Percentiles rank a stretch among this genome's conserved stretches.
phyloP scores from a whole-genome alignment of 768 basidiomycete genomes.

The Rhodotorula babjevae region DNA sequence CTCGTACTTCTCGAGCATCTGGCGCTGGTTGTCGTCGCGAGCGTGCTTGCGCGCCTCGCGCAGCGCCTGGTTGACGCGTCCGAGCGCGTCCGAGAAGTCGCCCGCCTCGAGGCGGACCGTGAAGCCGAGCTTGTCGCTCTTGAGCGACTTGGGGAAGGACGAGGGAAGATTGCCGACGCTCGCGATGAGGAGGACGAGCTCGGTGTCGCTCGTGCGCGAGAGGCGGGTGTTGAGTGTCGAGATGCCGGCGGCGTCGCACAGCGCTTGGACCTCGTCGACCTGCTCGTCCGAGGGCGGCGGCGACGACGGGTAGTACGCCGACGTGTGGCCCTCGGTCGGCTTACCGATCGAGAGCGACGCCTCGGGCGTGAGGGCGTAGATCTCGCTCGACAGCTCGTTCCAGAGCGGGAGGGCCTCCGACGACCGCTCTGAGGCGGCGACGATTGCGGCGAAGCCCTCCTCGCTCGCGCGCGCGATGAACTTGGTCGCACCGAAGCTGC shows the following conservation, averaged over 20 bases:
- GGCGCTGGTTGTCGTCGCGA: slow-evolving; percentile 65
- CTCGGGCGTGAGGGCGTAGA: slow-evolving; percentile 66
- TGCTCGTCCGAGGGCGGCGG: slow-evolving; percentile 64
- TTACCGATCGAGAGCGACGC: slow-evolving; percentile 71
- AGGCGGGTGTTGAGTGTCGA: slow-evolving; percentile 79
- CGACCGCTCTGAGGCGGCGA: slow-evolving; percentile 60
- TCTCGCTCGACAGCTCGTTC: slow-evolving; percentile 68
- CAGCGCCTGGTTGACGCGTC: slow-evolving; percentile 57
- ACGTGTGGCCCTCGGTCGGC: slow-evolving; percentile 63
- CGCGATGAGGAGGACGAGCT: slow-evolving; percentile 70
- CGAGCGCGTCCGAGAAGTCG: slow-evolving; percentile 62
- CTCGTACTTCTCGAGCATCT: slow-evolving; percentile 73
- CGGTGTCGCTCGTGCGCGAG: slow-evolving; percentile 59
- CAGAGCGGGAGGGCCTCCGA: slow-evolving; percentile 59
- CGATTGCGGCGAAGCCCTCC: slow-evolving; percentile 61
- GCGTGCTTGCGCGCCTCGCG: slow-evolving; percentile 62
- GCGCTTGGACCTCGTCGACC: slow-evolving; percentile 67
- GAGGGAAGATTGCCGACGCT: slow-evolving; percentile 52
- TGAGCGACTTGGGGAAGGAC: slow-evolving; percentile 34
- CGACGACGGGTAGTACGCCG: slow-evolving; percentile 79
- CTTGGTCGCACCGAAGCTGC: slow-evolving; percentile 74
- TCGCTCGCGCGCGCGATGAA: slow-evolving; percentile 67
- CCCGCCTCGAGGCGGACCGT: slow-evolving; percentile 68
- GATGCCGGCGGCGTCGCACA: slow-evolving; percentile 68
- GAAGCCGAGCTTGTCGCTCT: slow-evolving; percentile 47